These are phyloP conservation scores for Fomitiporia mediterranea DNA, from an alignment of 1,284 basidiomycete genomes.

Conservation along the genomic window DNA sequence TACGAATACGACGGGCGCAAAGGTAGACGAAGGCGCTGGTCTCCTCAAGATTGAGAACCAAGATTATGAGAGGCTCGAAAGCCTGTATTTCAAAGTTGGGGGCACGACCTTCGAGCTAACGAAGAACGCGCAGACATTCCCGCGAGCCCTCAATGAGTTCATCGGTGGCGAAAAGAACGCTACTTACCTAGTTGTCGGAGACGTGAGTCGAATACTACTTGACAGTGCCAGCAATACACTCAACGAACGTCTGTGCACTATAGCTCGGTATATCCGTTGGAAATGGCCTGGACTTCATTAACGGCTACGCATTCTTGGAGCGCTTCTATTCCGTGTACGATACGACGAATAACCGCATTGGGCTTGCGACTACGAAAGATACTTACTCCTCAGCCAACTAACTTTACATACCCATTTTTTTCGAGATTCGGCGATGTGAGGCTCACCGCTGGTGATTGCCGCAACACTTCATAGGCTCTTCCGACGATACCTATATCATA, in stretches of 20 bases:
- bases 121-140: conserved; percentile 24
- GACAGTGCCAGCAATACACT: conserved; percentile 36
- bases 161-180: conserved; percentile 19
- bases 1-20: conserved; percentile 14
- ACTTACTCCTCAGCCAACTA: conserved; percentile 41
- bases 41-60: conserved; percentile 17
- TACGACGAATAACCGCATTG: conserved; percentile 44
- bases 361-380: conserved; percentile 41
- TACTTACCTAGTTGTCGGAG: conserved; percentile 22
- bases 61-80: conserved; percentile 19
- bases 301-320: conserved; percentile 32
- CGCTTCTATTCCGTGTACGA: conserved; percentile 67
- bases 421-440: too few relatives aligned
- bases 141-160: conserved; percentile 20
- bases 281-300: conserved; percentile 38
- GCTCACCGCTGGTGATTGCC: too few relatives aligned
- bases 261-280: conserved; percentile 22
- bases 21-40: conserved; percentile 21
- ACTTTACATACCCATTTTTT: too few relatives aligned
- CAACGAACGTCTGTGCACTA: background rate
- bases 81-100: conserved; percentile 21
- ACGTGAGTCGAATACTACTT: conserved; percentile 15
- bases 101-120: conserved; percentile 22
- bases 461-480: background rate
- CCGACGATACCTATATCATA: background rate